Conservation (phyloP, 2,329 filamentous ascomycete genomes). For the Rhynchosporium agropyri region DNA sequence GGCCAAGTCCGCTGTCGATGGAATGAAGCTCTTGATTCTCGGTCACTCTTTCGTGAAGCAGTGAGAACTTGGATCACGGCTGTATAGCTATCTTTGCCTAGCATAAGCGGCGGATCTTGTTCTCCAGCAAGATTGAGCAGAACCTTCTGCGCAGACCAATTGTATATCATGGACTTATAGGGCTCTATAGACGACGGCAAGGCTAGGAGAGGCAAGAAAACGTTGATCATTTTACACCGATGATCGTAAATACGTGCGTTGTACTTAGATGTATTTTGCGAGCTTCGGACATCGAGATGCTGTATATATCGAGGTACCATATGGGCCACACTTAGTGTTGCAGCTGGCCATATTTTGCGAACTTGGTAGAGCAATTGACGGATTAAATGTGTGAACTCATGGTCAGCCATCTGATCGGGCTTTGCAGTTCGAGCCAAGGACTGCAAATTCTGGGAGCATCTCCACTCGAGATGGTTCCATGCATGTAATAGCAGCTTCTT, state of each 20-base stretch:
- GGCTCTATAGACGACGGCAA: constrained; percentile 43
- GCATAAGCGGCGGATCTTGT: constrained; percentile 52
- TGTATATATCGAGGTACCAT: constrained; percentile 34
- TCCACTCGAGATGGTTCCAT: constrained; percentile 18
- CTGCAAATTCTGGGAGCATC: constrained; percentile 17
- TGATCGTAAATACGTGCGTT: constrained; percentile 21
- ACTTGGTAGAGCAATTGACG: constrained; percentile 37
- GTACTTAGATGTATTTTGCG: constrained; percentile 15
- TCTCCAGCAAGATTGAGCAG: constrained; percentile 56
- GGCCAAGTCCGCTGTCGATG: constrained; percentile 60
- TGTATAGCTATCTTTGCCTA: constrained; percentile 55
- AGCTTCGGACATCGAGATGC: constrained; percentile 15
- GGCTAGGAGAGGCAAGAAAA: constrained; percentile 45
- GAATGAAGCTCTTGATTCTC: constrained; percentile 52
- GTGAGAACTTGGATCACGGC: constrained; percentile 58
- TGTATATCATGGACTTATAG: constrained; percentile 48
- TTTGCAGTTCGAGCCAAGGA: neutral
- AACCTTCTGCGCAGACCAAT: constrained; percentile 60
- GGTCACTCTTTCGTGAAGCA: constrained; percentile 54
- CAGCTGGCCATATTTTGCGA: constrained; percentile 37
- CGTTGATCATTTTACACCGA: constrained; percentile 47
- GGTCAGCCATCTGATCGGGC: constrained; percentile 20
- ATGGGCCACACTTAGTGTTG: constrained; percentile 34
- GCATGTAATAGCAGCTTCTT: constrained; percentile 20
- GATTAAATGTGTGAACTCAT: constrained; percentile 31